Evolutionary conservation across 1,139 yeast genomes (phyloP).

Genomic region (Taphrina flavorubra): DNA sequence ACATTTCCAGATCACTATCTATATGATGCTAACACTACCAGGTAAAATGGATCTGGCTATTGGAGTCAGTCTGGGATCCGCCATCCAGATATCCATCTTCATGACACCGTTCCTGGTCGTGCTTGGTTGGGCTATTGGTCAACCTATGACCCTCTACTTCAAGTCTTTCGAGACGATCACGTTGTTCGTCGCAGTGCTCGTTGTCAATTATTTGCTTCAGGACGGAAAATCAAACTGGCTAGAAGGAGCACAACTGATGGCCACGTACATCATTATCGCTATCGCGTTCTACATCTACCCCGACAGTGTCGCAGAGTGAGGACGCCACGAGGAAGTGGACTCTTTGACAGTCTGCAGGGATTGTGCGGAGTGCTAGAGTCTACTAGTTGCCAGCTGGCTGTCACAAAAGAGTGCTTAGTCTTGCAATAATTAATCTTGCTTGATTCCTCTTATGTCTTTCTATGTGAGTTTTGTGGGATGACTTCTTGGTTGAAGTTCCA

Average conservation of each 20-base stretch:
- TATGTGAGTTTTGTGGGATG: too few species aligned
- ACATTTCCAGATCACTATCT: background rate
- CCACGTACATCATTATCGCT: slow-evolving; percentile 84
- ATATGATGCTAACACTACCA: slow-evolving; percentile 1
- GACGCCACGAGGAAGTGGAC: too few species aligned
- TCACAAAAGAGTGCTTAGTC: too few species aligned
- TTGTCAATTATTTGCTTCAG: slow-evolving; percentile 76
- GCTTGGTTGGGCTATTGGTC: slow-evolving; percentile 75
- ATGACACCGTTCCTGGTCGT: slow-evolving; percentile 95
- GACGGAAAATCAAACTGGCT: slow-evolving; percentile 98
- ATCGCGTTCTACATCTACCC: slow-evolving; percentile 87
- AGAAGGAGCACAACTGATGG: slow-evolving; percentile 90
- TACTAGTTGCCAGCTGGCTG: too few species aligned
- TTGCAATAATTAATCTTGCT: too few species aligned
- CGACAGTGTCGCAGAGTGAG: slow-evolving; percentile 50
- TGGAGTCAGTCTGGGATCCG: slow-evolving; percentile 95
- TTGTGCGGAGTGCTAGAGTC: too few species aligned
- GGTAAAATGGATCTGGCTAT: slow-evolving; percentile 89
- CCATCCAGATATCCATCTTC: slow-evolving; percentile 91
- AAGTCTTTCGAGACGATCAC: slow-evolving; percentile 93
- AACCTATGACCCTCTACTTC: slow-evolving; percentile 91
- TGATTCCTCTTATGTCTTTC: too few species aligned
- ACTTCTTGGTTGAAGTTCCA: too few species aligned
- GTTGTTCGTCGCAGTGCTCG: slow-evolving; percentile 83
- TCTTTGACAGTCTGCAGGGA: too few species aligned